Percentiles rank a stretch among this genome's conserved stretches.
Evolutionary conservation across 768 basidiomycete species (phyloP).

Genomic region (Crepidotus variabilis): DNA sequence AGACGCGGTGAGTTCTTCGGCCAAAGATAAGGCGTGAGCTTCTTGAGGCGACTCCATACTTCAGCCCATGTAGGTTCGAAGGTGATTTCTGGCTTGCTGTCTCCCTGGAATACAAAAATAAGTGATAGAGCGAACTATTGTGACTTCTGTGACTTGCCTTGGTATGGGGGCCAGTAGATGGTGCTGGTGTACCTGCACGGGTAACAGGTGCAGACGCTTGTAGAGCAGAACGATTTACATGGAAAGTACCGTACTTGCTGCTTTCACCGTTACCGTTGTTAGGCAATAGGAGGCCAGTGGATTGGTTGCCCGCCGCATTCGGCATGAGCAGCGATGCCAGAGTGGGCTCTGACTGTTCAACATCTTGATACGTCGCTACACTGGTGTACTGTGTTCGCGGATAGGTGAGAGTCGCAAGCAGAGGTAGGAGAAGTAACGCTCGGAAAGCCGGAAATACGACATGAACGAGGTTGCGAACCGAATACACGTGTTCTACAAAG

Average conservation of each 20-base stretch:
- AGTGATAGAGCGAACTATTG: not conserved
- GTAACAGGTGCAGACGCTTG: conserved; percentile 54
- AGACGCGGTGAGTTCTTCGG: conserved; percentile 63
- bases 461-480: conserved; percentile 31
- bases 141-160: conserved; percentile 27
- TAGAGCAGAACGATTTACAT: conserved; percentile 41
- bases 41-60: conserved; percentile 58
- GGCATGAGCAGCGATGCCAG: conserved; percentile 55
- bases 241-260: conserved; percentile 78
- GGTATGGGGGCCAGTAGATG: conserved; percentile 32
- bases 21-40: conserved; percentile 81
- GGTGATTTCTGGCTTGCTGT: conserved; percentile 46
- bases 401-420: conserved; percentile 56
- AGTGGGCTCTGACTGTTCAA: conserved; percentile 36
- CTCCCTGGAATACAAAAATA: conserved; percentile 23
- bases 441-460: conserved; percentile 60
- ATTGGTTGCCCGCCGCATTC: conserved; percentile 36
- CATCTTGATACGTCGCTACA: conserved; percentile 36
- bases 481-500: conserved; percentile 24
- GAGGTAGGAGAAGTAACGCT: conserved; percentile 53
- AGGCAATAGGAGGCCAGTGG: conserved; percentile 49
- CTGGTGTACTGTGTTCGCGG: conserved; percentile 67
- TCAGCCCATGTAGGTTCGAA: conserved; percentile 72
- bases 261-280: conserved; percentile 34
- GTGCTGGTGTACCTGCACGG: conserved; percentile 45